Evolutionary conservation across 129 eudicot species (phyloP).

Genomic region (Helichrysum umbraculigerum): DNA sequence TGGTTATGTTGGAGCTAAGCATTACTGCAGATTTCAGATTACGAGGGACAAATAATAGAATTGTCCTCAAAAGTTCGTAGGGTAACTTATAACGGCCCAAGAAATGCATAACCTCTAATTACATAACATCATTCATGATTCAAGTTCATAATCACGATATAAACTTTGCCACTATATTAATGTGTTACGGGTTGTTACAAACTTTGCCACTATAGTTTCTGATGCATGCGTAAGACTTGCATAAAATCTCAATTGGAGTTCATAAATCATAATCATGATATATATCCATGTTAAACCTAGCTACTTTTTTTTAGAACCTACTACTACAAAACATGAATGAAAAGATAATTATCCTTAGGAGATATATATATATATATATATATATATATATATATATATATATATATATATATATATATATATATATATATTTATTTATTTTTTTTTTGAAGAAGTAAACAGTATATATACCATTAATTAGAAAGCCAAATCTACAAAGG

Average conservation of each 20-base stretch:
- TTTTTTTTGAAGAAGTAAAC: no score
- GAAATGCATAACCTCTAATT: background rate
- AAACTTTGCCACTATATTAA: no score
- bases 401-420: no score
- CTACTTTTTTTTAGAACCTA: background rate
- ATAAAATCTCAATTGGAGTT: background rate
- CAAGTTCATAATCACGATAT: background rate
- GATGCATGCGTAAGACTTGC: background rate
- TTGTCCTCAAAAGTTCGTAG: constrained; percentile 9
- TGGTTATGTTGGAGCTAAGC: background rate
- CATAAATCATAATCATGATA: no score
- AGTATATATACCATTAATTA: no score
- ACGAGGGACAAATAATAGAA: background rate
- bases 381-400: no score
- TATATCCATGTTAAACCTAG: background rate
- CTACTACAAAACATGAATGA: no score
- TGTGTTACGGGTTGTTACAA: no score
- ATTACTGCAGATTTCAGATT: background rate
- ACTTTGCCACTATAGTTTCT: background rate
- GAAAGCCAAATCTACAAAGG: no score
- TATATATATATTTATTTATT: no score
- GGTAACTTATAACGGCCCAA: background rate
- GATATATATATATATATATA: no score
- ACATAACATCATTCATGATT: background rate
- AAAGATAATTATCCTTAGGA: no score